Conservation (phyloP, 805 yeast genomes). For the Hanseniaspora vineae region DNA sequence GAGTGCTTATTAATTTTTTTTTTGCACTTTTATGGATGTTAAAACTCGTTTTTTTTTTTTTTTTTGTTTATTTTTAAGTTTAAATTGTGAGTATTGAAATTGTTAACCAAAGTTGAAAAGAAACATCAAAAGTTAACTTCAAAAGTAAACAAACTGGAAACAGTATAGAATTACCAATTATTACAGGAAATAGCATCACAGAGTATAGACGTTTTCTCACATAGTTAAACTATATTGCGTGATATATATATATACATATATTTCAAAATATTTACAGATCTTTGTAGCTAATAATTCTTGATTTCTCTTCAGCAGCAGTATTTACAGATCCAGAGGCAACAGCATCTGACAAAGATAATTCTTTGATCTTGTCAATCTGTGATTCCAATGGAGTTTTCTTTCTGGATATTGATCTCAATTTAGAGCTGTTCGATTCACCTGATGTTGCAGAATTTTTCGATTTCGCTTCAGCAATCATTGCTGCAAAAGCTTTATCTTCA, state of each 20-base stretch:
- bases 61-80: not conserved
- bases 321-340: not conserved
- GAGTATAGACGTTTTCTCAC: too few species aligned
- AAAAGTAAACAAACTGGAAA: too few species aligned
- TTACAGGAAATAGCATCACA: too few species aligned
- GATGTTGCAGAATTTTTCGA: not conserved
- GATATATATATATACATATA: too few species aligned
- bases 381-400: not conserved
- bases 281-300: not conserved
- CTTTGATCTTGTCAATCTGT: not conserved
- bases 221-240: too few species aligned
- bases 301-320: not conserved
- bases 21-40: not conserved
- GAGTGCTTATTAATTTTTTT: conserved; percentile 23
- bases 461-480: not conserved
- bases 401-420: not conserved
- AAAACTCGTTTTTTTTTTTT: not conserved
- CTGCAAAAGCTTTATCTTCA: not conserved
- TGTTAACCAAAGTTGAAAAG: too few species aligned
- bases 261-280: not conserved
- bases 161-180: too few species aligned
- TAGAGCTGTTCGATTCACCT: not conserved
- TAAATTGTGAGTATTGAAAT: too few species aligned
- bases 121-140: too few species aligned
- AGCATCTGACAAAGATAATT: not conserved